A percentile compares a stretch with the other conserved stretches of the same genome.
These are phyloP conservation scores for Nannizziopsis arthrosporioides DNA, from an alignment of 2,329 filamentous ascomycete species.

Conservation along the genomic window DNA sequence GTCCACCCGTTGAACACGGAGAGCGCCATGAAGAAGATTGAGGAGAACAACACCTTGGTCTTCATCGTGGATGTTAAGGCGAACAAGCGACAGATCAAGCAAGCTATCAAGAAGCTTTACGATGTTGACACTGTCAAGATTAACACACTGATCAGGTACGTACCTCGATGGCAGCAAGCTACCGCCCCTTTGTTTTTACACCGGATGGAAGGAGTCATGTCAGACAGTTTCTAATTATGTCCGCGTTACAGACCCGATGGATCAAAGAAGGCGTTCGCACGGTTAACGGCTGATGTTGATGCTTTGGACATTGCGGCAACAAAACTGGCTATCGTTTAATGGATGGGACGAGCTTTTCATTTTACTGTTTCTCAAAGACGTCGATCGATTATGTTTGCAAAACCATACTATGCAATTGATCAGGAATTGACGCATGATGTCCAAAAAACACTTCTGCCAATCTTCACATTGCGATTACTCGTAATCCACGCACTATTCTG, in stretches of 20 bases:
- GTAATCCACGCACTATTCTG: too few relatives aligned
- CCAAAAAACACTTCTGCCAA: not conserved
- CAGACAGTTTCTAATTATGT: slow-evolving; percentile 13
- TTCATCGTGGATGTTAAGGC: slow-evolving; percentile 96
- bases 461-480: too few relatives aligned
- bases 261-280: slow-evolving; percentile 96
- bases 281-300: slow-evolving; percentile 91
- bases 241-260: slow-evolving; percentile 62
- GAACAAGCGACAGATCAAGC: slow-evolving; percentile 99
- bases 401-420: slow-evolving; percentile 8
- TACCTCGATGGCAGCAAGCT: slow-evolving; percentile 15
- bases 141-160: slow-evolving; percentile 95
- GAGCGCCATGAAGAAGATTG: slow-evolving; percentile 99
- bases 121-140: slow-evolving; percentile 98
- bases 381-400: slow-evolving; percentile 12
- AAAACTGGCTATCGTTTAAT: slow-evolving; percentile 92
- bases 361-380: slow-evolving; percentile 11
- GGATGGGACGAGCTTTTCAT: slow-evolving; percentile 11
- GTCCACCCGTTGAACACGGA: slow-evolving; percentile 98
- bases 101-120: slow-evolving; percentile 96
- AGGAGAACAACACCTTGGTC: slow-evolving; percentile 99
- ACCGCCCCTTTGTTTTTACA: not conserved
- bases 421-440: slow-evolving; percentile 11
- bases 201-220: not conserved
- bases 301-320: slow-evolving; percentile 98